Evolutionary conservation across 2,329 filamentous ascomycete species (phyloP).

Genomic region (Colletotrichum sp.): DNA sequence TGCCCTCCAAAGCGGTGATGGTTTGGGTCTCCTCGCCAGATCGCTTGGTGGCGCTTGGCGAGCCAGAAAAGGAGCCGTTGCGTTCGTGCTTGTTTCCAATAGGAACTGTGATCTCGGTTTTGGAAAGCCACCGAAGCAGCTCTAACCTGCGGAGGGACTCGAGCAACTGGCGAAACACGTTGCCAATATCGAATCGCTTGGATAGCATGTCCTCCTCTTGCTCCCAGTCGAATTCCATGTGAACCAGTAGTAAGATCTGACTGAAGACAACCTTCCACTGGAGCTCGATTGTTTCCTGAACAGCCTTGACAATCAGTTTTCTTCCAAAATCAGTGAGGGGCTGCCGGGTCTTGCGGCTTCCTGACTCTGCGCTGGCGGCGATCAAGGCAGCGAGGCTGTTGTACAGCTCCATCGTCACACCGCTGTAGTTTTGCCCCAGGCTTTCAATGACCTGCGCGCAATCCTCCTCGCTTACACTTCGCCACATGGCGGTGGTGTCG

Average conservation of each 20-base stretch:
- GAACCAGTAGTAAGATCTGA: slow-evolving; percentile 80
- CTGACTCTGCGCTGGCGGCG: slow-evolving; percentile 44
- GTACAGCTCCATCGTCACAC: slow-evolving; percentile 61
- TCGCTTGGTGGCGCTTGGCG: slow-evolving; percentile 41
- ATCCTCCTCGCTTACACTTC: slow-evolving; percentile 83
- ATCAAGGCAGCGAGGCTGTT: slow-evolving; percentile 55
- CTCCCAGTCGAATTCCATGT: slow-evolving; percentile 85
- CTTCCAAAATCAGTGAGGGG: slow-evolving; percentile 78
- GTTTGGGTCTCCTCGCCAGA: slow-evolving; percentile 50
- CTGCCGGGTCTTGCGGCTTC: slow-evolving; percentile 48
- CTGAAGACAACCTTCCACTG: slow-evolving; percentile 80
- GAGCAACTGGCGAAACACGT: slow-evolving; percentile 73
- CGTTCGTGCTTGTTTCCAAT: slow-evolving; percentile 45
- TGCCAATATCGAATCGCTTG: slow-evolving; percentile 67
- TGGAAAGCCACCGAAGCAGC: slow-evolving; percentile 73
- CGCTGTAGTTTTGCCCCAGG: slow-evolving; percentile 70
- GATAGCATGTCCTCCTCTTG: slow-evolving; percentile 71
- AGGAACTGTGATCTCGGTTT: slow-evolving; percentile 60
- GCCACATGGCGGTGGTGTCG: slow-evolving; percentile 77
- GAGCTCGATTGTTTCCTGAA: slow-evolving; percentile 78
- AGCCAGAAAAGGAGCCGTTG: slow-evolving; percentile 36
- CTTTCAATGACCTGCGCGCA: slow-evolving; percentile 72
- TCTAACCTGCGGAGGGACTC: slow-evolving; percentile 75
- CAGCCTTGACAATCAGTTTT: slow-evolving; percentile 75
- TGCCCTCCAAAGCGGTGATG: slow-evolving; percentile 64